Conservation (phyloP, 176 grass and related monocot genomes). For the Luzula sylvatica region DNA sequence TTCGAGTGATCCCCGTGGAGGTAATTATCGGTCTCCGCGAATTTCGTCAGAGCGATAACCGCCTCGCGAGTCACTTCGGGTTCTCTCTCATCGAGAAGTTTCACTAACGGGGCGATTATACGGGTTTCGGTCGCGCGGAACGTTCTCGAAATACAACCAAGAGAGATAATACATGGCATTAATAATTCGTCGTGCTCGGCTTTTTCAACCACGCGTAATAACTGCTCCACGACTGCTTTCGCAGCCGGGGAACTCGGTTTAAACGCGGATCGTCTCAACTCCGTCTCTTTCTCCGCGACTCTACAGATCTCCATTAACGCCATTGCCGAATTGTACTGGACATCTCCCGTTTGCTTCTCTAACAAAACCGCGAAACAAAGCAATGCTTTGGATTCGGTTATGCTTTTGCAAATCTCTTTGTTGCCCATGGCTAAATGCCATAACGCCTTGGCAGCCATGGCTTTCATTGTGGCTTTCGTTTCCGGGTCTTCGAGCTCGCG, state of each 20-base stretch:
- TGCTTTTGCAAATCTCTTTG: conserved; percentile 74
- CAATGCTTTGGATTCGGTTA: conserved; percentile 91
- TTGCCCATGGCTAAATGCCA: conserved; percentile 82
- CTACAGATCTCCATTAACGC: conserved; percentile 91
- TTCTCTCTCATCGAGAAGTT: conserved; percentile 85
- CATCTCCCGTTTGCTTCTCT: conserved; percentile 65
- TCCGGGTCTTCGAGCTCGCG: conserved; percentile 76
- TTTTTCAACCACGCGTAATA: conserved; percentile 76
- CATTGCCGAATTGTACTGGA: conserved; percentile 86
- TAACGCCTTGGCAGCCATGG: conserved; percentile 82
- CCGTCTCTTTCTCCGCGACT: conserved; percentile 61
- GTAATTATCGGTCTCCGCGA: conserved; percentile 62
- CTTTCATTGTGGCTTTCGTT: conserved; percentile 86
- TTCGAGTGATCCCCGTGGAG: conserved; percentile 83
- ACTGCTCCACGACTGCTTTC: conserved; percentile 84
- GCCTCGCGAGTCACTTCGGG: conserved; percentile 56
- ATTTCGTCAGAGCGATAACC: conserved; percentile 55
- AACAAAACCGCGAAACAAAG: conserved; percentile 85
- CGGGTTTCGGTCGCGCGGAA: conserved; percentile 93
- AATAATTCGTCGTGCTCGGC: conserved; percentile 81
- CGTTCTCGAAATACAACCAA: conserved; percentile 87
- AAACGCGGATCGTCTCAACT: conserved; percentile 70
- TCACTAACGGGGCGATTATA: conserved; percentile 76
- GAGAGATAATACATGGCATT: conserved; percentile 64
- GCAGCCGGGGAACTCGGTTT: conserved; percentile 84